Evolutionary conservation across 2,329 filamentous ascomycete species (phyloP), one percentile per base, ranked within the genome.

Genomic region (Tolypocladium cylindrosporum): DNA sequence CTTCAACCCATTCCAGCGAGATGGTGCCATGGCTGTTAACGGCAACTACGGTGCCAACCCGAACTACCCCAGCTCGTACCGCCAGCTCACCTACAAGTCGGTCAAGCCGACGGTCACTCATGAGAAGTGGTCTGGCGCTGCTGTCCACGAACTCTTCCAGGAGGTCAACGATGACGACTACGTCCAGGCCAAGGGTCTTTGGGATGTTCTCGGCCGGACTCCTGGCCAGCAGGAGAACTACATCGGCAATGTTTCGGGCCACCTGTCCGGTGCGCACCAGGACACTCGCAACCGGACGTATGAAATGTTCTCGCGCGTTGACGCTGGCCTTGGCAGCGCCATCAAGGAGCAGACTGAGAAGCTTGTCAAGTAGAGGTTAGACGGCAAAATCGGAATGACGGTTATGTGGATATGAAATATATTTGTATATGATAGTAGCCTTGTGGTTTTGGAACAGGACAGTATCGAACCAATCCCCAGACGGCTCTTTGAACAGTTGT

Each of bases 1-100:
- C 72, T 78, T 82, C 77, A 78, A 87, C 64, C 88, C 88, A 62
- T 89, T 85, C 77, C 87, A 90, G 70, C 83, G 88, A 61, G 88
- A 91, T 66, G 89, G 89, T 19, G 68, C 70, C 59, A 91, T 90
- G 86, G 81, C 85, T 58, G 77, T 84, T 67, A 88, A 90, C 72
- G 76, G 75, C 58, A 86, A 86, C 73, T 83, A 85, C 64, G 83
- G 82, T 55, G 74, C 75, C 31, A 80, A 84, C 66, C 81, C 82
- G 11, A 83, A 82, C 71, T 87, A 86, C 65, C 74, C 76, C 24
- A 78, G 76, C 43, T 77, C 76, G 34, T 80, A 77, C 70, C 75
- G 77, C 24, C 65, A 68, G 9, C 58, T 81, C 55, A 72, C 73
- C 10, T 79, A 78, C 69, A 72, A 71, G 61, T 59, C 73, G 42